A percentile compares a stretch with the other conserved stretches of the same genome.
phyloP scores from a whole-genome alignment of 192 early-diverging fungal species.

The Linnemannia hyalina region DNA sequence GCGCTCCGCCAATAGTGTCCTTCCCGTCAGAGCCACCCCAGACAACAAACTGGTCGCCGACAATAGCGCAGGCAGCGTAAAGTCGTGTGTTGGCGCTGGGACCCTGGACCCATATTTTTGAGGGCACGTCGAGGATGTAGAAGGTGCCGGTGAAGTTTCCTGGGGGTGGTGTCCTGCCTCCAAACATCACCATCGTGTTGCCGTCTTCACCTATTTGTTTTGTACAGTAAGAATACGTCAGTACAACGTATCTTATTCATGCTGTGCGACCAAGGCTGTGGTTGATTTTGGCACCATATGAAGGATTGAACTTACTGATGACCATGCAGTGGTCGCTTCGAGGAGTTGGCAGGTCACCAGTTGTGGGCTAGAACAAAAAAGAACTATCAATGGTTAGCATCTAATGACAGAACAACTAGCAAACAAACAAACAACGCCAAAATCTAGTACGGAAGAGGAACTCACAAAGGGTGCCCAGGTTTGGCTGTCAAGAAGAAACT shows the following conservation, averaged over 20 bases:
- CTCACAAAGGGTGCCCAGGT: conserved; percentile 6
- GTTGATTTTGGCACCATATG: not conserved
- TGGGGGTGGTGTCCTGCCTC: conserved; percentile 9
- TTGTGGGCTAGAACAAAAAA: not conserved
- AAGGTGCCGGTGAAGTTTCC: not conserved
- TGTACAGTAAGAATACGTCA: not conserved
- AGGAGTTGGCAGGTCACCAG: not conserved
- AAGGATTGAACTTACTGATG: not conserved
- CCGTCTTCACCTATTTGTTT: conserved; percentile 13
- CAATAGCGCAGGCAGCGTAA: not conserved
- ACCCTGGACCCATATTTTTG: conserved; percentile 6
- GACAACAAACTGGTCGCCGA: conserved; percentile 11
- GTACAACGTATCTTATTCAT: not conserved
- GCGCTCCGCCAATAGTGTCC: not conserved
- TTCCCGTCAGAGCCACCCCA: conserved; percentile 15
- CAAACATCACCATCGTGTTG: conserved; percentile 11
- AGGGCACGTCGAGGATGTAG: not conserved
- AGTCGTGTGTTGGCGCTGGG: not conserved
- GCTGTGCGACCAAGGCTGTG: not conserved
- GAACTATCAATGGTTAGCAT: not conserved
- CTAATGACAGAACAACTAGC: not conserved
- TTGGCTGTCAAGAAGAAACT: not conserved
- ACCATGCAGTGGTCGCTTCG: conserved; percentile 13
- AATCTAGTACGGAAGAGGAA: not conserved
- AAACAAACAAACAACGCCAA: not conserved